phyloP scores from a whole-genome alignment of 2,329 filamentous ascomycete genomes.

The Diaporthe sp. region DNA sequence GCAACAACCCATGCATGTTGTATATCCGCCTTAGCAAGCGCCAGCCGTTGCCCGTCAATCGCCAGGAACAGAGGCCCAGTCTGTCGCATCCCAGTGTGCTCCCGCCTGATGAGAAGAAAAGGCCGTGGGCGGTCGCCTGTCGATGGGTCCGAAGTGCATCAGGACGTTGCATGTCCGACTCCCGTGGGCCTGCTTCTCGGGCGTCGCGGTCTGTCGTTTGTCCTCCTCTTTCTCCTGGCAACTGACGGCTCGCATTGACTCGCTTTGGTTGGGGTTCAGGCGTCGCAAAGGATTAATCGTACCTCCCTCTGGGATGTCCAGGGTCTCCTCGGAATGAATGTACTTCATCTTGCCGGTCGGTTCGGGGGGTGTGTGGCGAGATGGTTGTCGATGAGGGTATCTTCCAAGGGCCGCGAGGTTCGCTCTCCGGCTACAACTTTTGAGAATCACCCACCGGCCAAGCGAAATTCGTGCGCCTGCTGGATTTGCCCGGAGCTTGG shows the following conservation, averaged over 20 bases:
- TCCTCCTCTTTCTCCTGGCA: slow-evolving; percentile 34
- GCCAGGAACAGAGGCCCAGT: neutral
- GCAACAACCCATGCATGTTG: neutral
- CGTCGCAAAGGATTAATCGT: slow-evolving; percentile 55
- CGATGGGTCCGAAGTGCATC: neutral
- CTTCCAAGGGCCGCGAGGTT: slow-evolving; percentile 29
- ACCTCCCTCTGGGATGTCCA: slow-evolving; percentile 97
- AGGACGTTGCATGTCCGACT: neutral
- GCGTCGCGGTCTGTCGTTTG: neutral
- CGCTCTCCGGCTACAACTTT: slow-evolving; percentile 28
- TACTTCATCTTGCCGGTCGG: slow-evolving; percentile 93
- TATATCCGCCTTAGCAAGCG: neutral
- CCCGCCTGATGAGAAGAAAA: neutral
- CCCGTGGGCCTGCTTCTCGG: neutral
- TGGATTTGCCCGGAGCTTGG: slow-evolving; percentile 19
- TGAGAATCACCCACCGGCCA: slow-evolving; percentile 15
- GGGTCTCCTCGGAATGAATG: slow-evolving; percentile 97
- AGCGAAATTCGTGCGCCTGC: slow-evolving; percentile 29
- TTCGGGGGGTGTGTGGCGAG: slow-evolving; percentile 50
- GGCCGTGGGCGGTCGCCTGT: neutral
- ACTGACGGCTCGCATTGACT: slow-evolving; percentile 22
- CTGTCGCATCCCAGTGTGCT: slow-evolving; percentile 1
- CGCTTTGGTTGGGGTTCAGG: slow-evolving; percentile 27
- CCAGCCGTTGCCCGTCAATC: slow-evolving; percentile 19
- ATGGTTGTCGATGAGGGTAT: slow-evolving; percentile 43